phyloP scores from a whole-genome alignment of 768 basidiomycete genomes.

The Gymnopilus dilepis region DNA sequence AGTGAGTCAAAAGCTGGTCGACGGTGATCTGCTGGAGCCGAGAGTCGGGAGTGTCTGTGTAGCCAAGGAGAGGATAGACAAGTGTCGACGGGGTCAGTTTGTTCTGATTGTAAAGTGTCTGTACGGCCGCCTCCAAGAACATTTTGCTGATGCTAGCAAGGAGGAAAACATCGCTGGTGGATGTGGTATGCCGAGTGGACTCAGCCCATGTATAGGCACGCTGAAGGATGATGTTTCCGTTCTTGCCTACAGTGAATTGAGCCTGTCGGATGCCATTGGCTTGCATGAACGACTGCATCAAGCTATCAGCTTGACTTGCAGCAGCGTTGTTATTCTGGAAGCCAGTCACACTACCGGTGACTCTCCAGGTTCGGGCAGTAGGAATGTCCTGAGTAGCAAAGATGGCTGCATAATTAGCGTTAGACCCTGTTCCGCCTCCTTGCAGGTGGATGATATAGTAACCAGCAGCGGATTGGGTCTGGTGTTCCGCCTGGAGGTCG shows the following conservation, averaged over 20 bases:
- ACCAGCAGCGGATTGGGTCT: slow-evolving; percentile 4
- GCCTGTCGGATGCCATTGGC: slow-evolving; percentile 8
- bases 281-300: slow-evolving; percentile 9
- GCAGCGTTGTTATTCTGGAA: slow-evolving; percentile 12
- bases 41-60: slow-evolving; percentile 2
- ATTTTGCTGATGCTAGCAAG: slow-evolving; percentile 9
- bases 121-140: slow-evolving; percentile 7
- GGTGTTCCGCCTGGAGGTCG: slow-evolving; percentile 4
- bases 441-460: slow-evolving; percentile 9
- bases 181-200: slow-evolving; percentile 2
- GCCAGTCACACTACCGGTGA: slow-evolving; percentile 7
- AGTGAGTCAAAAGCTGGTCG: slow-evolving; percentile 8
- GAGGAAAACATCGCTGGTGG: slow-evolving; percentile 8
- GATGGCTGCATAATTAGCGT: slow-evolving; percentile 8
- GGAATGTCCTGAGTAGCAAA: slow-evolving; percentile 11
- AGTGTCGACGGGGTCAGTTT: background rate
- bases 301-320: background rate
- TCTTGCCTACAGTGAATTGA: background rate
- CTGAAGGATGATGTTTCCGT: slow-evolving; percentile 9
- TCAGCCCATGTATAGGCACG: slow-evolving; percentile 4
- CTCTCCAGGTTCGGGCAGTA: slow-evolving; percentile 3
- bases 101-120: slow-evolving; percentile 9
- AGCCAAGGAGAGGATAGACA: slow-evolving; percentile 9
- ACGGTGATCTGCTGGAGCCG: slow-evolving; percentile 8
- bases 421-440: slow-evolving; percentile 8